Evolutionary conservation across 1,284 basidiomycete genomes (phyloP).

Genomic region (Apiotrichum sp.): DNA sequence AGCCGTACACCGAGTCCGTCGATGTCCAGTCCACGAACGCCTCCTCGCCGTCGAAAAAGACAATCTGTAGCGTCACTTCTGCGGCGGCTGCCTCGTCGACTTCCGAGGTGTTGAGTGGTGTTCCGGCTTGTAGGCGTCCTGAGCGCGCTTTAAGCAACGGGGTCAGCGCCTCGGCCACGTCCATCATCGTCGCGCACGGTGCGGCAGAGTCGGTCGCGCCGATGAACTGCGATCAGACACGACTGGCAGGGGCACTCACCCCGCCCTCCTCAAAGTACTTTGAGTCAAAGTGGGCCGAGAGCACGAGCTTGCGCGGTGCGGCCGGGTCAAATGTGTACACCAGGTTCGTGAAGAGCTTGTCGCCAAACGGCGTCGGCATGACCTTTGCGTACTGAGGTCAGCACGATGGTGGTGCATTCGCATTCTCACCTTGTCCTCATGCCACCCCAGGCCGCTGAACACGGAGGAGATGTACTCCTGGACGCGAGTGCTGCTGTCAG

Average conservation of each 20-base stretch:
- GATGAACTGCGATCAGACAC: slow-evolving; percentile 61
- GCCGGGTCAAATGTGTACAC: slow-evolving; percentile 87
- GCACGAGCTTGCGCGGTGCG: slow-evolving; percentile 73
- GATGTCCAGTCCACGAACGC: slow-evolving; percentile 87
- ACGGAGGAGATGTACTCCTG: slow-evolving; percentile 67
- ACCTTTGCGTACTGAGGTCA: background rate
- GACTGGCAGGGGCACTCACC: slow-evolving; percentile 1
- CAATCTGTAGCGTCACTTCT: slow-evolving; percentile 79
- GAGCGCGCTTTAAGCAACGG: slow-evolving; percentile 63
- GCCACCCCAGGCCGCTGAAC: slow-evolving; percentile 69
- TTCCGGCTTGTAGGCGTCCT: slow-evolving; percentile 52
- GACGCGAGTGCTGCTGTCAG: slow-evolving; percentile 60
- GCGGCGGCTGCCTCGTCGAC: slow-evolving; percentile 67
- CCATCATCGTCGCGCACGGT: slow-evolving; percentile 87
- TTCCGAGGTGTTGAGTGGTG: slow-evolving; percentile 25
- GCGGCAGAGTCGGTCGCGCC: slow-evolving; percentile 97
- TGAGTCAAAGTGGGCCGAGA: slow-evolving; percentile 93
- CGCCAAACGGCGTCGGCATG: slow-evolving; percentile 70
- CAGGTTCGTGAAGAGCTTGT: slow-evolving; percentile 77
- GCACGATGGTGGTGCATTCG: too few relatives aligned
- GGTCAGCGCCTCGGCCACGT: slow-evolving; percentile 74
- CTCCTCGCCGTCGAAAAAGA: slow-evolving; percentile 98
- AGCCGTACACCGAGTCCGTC: slow-evolving; percentile 88
- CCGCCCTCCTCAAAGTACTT: slow-evolving; percentile 65
- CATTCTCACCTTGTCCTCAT: slow-evolving; percentile 57